Conservation (phyloP, 371 early-diverging fungal species). For the Funneliformis caledonium region DNA sequence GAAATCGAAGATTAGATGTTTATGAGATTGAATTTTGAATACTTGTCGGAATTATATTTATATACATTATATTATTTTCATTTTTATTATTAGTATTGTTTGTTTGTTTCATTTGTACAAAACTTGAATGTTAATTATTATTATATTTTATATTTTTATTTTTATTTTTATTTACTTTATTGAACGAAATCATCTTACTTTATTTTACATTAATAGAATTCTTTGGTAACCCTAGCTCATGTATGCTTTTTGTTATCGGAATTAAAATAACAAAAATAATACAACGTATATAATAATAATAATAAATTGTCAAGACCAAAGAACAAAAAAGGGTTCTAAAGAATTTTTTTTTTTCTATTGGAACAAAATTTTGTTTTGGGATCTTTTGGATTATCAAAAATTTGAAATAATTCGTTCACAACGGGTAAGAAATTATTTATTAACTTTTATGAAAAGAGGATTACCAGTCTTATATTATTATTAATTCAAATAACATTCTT, state of each 20-base stretch:
- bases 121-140: not conserved
- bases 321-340: not conserved
- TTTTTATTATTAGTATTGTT: not conserved
- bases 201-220: not conserved
- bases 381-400: no score
- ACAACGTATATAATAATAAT: not conserved
- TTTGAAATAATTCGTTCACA: no score
- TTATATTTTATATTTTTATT: no score
- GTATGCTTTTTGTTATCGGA: not conserved
- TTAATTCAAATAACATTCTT: no score
- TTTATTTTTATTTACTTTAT: no score
- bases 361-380: no score
- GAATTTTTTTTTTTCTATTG: not conserved
- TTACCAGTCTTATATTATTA: no score
- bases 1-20: constrained; percentile 21
- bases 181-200: not conserved
- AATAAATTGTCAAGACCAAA: not conserved
- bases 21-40: not conserved
- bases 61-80: not conserved
- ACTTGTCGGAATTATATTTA: not conserved
- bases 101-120: not conserved
- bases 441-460: no score
- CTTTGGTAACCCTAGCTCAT: constrained; percentile 1
- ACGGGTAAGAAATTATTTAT: no score
- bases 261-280: not conserved